A percentile compares a stretch with the other conserved stretches of the same genome.
These are phyloP conservation scores for Coccinonectria pachysandricola DNA, from an alignment of 2,329 filamentous ascomycete species.

Conservation along the genomic window DNA sequence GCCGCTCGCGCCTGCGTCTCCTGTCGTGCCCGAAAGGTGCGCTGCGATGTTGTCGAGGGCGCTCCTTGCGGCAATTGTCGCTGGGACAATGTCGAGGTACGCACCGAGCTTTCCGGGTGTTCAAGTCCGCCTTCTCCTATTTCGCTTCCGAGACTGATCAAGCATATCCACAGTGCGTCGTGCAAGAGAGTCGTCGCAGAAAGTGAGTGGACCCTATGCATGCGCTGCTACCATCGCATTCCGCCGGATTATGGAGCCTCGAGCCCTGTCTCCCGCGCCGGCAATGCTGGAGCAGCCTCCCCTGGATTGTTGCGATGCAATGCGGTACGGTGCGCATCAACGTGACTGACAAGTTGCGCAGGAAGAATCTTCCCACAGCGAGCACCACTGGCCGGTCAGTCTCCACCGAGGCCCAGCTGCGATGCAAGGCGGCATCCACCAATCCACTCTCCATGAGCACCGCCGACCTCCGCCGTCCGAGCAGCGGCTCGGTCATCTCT, in stretches of 20 bases:
- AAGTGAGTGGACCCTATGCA: constrained; percentile 63
- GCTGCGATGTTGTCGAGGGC: constrained; percentile 86
- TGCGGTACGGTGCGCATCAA: constrained; percentile 3
- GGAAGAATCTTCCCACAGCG: constrained; percentile 34
- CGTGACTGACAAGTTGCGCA: constrained; percentile 20
- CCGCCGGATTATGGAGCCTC: constrained; percentile 4
- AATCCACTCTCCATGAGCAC: constrained; percentile 18
- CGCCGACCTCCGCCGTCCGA: constrained; percentile 29
- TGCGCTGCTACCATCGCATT: constrained; percentile 5
- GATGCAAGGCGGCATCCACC: constrained; percentile 27
- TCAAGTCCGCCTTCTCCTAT: constrained; percentile 6
- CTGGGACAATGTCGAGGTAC: constrained; percentile 60
- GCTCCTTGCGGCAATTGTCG: constrained; percentile 82
- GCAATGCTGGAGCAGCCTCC: constrained; percentile 5
- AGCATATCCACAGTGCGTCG: constrained; percentile 43
- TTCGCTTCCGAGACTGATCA: constrained; percentile 10
- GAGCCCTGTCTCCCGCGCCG: constrained; percentile 2
- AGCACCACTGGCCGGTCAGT: constrained; percentile 25
- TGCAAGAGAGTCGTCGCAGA: constrained; percentile 74
- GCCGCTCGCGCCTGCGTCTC: constrained; percentile 88
- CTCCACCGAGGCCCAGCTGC: constrained; percentile 36
- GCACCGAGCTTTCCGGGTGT: constrained; percentile 7
- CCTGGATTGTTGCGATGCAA: constrained; percentile 10
- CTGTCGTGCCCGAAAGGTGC: constrained; percentile 80
- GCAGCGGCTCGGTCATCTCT: constrained; percentile 24